Conservation (phyloP, 441 rosid species). For the Caryocar brasiliense region DNA sequence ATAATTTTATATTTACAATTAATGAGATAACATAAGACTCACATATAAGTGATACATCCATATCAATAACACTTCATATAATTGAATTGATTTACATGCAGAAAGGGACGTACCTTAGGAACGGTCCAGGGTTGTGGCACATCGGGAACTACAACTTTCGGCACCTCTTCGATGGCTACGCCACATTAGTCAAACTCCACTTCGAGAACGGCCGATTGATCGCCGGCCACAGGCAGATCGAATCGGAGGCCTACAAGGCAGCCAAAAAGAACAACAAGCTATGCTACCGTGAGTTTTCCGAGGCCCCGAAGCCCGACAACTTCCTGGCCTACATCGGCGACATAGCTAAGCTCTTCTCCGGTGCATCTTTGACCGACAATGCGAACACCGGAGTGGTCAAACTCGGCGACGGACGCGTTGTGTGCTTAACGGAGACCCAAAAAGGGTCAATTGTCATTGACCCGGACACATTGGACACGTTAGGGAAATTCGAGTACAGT, state of each 20-base stretch:
- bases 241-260: constrained; percentile 81
- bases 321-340: constrained; percentile 64
- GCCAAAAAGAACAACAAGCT: constrained; percentile 56
- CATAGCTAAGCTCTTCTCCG: constrained; percentile 64
- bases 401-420: constrained; percentile 84
- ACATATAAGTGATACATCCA: too few species aligned
- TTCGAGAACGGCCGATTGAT: constrained; percentile 52
- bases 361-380: constrained; percentile 82
- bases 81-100: constrained; percentile 30
- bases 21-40: too few species aligned
- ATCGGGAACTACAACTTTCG: constrained; percentile 74
- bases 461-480: constrained; percentile 55
- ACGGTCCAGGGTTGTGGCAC: constrained; percentile 93
- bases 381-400: constrained; percentile 84
- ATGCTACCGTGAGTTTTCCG: constrained; percentile 91
- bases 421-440: constrained; percentile 90
- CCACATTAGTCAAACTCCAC: constrained; percentile 60
- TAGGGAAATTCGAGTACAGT: constrained; percentile 60
- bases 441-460: constrained; percentile 76
- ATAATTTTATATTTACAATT: too few species aligned
- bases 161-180: constrained; percentile 94
- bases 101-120: constrained; percentile 86
- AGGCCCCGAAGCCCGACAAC: constrained; percentile 52
- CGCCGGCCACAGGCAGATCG: constrained; percentile 71
- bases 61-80: too few species aligned